phyloP scores from a whole-genome alignment of 2,329 filamentous ascomycete genomes.

The Fusarium equiseti region DNA sequence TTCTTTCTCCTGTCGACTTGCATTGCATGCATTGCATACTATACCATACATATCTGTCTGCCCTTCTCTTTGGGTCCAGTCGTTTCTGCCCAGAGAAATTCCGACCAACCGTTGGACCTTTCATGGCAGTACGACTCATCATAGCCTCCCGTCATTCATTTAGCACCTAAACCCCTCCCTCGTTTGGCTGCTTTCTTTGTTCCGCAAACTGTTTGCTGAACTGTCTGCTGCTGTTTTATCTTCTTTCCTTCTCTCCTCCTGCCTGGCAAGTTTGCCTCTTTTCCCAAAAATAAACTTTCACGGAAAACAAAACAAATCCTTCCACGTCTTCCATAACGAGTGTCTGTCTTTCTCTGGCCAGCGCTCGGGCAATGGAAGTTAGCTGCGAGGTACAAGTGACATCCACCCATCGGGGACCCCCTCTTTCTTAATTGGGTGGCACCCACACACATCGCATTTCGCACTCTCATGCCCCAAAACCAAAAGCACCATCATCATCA shows the following conservation, averaged over 20 bases:
- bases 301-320: background rate
- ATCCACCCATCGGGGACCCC: conserved; percentile 5
- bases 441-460: conserved; percentile 33
- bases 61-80: conserved; percentile 1
- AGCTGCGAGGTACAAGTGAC: conserved; percentile 29
- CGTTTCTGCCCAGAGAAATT: conserved; percentile 23
- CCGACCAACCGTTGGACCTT: conserved; percentile 29
- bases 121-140: conserved; percentile 34
- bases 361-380: conserved; percentile 2
- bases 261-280: conserved; percentile 6
- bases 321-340: background rate
- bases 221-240: background rate
- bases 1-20: conserved; percentile 13
- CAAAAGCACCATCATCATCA: conserved; percentile 33
- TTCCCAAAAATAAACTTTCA: conserved; percentile 1
- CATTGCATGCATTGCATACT: conserved; percentile 1
- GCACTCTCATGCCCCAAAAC: conserved; percentile 26
- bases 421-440: conserved; percentile 28
- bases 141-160: conserved; percentile 23
- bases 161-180: background rate
- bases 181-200: conserved; percentile 24
- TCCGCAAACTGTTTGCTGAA: conserved; percentile 13
- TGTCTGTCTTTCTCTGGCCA: background rate
- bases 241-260: background rate
- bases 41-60: background rate